Conservation (phyloP, 495 filamentous ascomycete species). For the Hamigera avellanea region DNA sequence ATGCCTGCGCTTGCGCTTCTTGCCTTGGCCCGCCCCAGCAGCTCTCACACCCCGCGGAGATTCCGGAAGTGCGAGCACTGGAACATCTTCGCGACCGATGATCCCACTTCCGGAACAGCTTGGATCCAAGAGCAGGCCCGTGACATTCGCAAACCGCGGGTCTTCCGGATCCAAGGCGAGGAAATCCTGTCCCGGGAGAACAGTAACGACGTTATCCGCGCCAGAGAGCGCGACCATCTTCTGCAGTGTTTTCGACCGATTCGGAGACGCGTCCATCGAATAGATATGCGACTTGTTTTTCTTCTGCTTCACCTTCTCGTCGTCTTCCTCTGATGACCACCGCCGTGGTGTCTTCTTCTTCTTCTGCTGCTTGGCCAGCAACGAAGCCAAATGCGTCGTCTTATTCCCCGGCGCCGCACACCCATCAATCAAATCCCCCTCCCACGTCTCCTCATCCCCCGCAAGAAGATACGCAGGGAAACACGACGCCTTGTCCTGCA, state of each 20-base stretch:
- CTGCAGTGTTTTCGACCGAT: slow-evolving; percentile 56
- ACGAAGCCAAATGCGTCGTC: slow-evolving; percentile 81
- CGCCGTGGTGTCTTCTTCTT: too few relatives aligned
- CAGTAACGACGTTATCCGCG: slow-evolving; percentile 46
- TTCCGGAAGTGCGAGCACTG: slow-evolving; percentile 40
- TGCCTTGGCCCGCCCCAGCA: slow-evolving; percentile 8
- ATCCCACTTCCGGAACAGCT: slow-evolving; percentile 94
- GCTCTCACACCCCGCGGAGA: slow-evolving; percentile 11
- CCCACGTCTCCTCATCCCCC: slow-evolving; percentile 29
- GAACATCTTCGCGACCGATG: slow-evolving; percentile 68
- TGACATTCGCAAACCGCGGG: slow-evolving; percentile 43
- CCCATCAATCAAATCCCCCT: slow-evolving; percentile 73
- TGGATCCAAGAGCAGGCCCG: slow-evolving; percentile 74
- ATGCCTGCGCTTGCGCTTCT: slow-evolving; percentile 33
- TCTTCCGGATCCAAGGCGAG: slow-evolving; percentile 54
- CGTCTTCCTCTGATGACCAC: too few relatives aligned
- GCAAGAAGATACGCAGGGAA: slow-evolving; percentile 78
- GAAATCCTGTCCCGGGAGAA: slow-evolving; percentile 69
- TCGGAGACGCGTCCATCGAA: slow-evolving; percentile 30
- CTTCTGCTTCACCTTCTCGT: slow-evolving; percentile 7
- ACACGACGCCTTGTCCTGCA: slow-evolving; percentile 95
- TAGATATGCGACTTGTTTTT: slow-evolving; percentile 16
- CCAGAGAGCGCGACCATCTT: slow-evolving; percentile 76
- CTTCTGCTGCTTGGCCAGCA: slow-evolving; percentile 38
- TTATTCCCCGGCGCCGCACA: slow-evolving; percentile 96